A percentile compares a stretch with the other conserved stretches of the same genome.
phyloP scores from a whole-genome alignment of 768 basidiomycete species.

The Boletus pseudo-olivaceus region DNA sequence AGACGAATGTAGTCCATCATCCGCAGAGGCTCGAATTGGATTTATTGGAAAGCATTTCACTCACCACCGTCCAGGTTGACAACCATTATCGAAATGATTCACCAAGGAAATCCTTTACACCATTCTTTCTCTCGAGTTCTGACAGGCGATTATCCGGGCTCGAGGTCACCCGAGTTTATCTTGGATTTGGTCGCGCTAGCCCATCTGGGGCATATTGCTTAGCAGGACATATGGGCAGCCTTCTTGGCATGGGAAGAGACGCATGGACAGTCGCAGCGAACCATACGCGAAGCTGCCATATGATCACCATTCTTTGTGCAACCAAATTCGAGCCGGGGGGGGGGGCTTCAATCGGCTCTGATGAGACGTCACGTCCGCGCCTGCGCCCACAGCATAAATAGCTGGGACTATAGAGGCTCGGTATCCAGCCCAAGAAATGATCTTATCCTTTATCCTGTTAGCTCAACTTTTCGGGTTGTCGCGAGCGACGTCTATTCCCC shows the following conservation, averaged over 20 bases:
- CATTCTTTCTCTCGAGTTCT: neutral
- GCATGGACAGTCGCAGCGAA: neutral
- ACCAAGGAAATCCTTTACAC: neutral
- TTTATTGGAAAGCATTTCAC: conserved; percentile 14
- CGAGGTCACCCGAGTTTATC: neutral
- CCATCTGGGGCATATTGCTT: neutral
- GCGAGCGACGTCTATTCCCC: conserved; percentile 5
- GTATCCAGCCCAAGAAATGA: neutral
- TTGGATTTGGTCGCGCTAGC: neutral
- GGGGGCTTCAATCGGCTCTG: neutral
- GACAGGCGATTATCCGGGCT: neutral
- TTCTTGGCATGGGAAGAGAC: neutral
- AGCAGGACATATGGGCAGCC: neutral
- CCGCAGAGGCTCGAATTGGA: conserved; percentile 12
- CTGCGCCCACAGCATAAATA: conserved; percentile 15
- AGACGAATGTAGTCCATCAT: conserved; percentile 24
- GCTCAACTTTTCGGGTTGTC: conserved; percentile 20
- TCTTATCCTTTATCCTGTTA: conserved; percentile 18
- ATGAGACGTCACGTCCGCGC: neutral
- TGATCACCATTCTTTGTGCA: neutral
- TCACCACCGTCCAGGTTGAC: conserved; percentile 1
- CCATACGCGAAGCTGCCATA: neutral
- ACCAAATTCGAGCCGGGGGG: neutral
- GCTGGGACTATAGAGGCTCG: neutral
- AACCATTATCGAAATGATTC: neutral